Base-by-base conservation (phyloP, 768 basidiomycete species). In the Neoboletus magnificus region DNA sequence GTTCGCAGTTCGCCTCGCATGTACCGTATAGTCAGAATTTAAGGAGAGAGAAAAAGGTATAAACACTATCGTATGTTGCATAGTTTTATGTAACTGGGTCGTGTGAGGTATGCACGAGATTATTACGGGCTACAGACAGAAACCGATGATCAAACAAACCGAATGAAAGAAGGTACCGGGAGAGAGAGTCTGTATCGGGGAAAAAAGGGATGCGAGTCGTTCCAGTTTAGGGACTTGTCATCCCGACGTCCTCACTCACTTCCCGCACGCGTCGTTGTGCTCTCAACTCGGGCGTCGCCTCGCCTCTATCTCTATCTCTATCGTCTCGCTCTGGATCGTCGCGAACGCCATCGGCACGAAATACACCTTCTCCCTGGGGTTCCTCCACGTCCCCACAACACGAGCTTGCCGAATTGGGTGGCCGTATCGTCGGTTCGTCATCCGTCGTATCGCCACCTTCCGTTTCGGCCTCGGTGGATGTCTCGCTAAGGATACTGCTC, bases 401-500 rank as follows among this genome's bases (percentile, higher is more conserved):
- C 3, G 74, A 76, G 15, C 69, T 69, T 22, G 68, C 68, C 12
- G 78, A 78, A 51, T 73, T 71, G 6, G 71, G 68, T 12, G 82
- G 82, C 29, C 86, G 78, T 58, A 90, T 87, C n/a, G 87, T 90
- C n/a, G 88, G 87, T 67, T 90, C 87, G 57, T 90, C 87, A 55
- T 89, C 88, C 23, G 87, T 89, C 51, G 81, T 84, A 55, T 78
- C 80, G 36, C 80, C 85, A 45, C 80, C 76, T 47, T 79, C 81
- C 2, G 77, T 77, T 59, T 81, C 81, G 23, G 79, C 69, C 52
- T 81, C 81, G 2, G 75, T 73, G 29, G 77, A 78, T 1, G 73
- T 73, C 53, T 77, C 77, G 49, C 70, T 58, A 53, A 74, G 47
- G 62, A 72, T 66, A 50, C 71, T 71, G 22, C 73, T 71, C 5